phyloP scores from a whole-genome alignment of 208 protist genomes.

The Trypanosoma mega region DNA sequence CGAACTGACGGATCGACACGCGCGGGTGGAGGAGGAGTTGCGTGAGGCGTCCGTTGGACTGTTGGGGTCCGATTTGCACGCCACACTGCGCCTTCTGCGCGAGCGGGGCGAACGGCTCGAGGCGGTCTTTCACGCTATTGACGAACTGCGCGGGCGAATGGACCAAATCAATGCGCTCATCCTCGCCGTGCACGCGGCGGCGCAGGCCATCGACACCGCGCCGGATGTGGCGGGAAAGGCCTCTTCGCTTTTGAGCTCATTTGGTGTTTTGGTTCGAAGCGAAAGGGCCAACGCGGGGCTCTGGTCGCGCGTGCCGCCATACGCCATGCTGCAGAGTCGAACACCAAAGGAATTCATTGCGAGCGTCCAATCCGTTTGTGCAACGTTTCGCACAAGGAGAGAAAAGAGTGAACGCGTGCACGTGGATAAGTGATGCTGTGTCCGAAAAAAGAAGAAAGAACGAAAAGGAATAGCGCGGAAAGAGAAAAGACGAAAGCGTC shows the following conservation, averaged over 20 bases:
- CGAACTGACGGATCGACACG: constrained; percentile 1
- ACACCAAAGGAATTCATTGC: constrained; percentile 12
- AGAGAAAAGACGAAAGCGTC: too few species aligned
- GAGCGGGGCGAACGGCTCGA: constrained; percentile 8
- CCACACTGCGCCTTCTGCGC: neutral
- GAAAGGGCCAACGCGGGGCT: constrained; percentile 13
- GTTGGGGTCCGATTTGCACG: neutral
- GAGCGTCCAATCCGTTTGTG: neutral
- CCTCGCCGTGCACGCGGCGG: neutral
- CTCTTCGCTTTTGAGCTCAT: constrained; percentile 14
- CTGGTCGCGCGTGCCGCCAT: constrained; percentile 17
- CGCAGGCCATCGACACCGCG: constrained; percentile 15
- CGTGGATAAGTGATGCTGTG: too few species aligned
- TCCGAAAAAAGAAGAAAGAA: too few species aligned
- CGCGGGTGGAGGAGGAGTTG: neutral
- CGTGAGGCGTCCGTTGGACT: constrained; percentile 1
- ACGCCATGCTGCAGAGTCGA: constrained; percentile 22
- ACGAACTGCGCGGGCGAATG: constrained; percentile 12
- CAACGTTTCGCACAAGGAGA: neutral
- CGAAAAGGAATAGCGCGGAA: too few species aligned
- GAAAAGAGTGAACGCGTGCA: too few species aligned
- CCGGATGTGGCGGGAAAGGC: constrained; percentile 11
- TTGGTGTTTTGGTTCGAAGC: constrained; percentile 8
- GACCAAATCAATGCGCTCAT: constrained; percentile 18
- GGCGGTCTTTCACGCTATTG: constrained; percentile 2